phyloP scores from a whole-genome alignment of 768 basidiomycete species.

The Nidula microcarpa region DNA sequence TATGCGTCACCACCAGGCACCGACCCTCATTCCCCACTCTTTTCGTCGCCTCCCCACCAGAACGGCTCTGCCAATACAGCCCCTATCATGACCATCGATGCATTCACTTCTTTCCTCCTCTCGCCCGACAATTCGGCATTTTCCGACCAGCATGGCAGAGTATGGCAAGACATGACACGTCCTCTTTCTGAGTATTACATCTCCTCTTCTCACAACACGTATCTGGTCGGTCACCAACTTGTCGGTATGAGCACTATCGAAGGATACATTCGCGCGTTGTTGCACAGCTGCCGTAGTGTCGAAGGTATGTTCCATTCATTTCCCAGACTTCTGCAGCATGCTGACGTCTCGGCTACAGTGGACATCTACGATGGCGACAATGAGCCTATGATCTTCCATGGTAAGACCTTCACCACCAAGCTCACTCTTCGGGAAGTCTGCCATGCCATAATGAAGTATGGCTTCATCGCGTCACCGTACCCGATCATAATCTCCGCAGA shows the following conservation, averaged over 20 bases:
- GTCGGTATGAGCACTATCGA: constrained; percentile 81
- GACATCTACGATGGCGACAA: constrained; percentile 88
- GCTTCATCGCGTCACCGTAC: constrained; percentile 86
- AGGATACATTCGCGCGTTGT: constrained; percentile 82
- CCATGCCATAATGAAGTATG: constrained; percentile 82
- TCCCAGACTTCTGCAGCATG: neutral
- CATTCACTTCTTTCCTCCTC: constrained; percentile 75
- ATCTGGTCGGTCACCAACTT: constrained; percentile 74
- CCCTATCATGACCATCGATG: constrained; percentile 47
- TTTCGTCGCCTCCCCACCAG: neutral
- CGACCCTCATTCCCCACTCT: constrained; percentile 1
- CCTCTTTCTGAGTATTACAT: constrained; percentile 89
- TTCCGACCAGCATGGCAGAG: constrained; percentile 33
- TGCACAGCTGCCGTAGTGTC: constrained; percentile 81
- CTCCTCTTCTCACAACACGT: constrained; percentile 87
- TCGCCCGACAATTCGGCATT: constrained; percentile 71
- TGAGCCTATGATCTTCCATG: constrained; percentile 87
- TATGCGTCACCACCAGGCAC: constrained; percentile 18
- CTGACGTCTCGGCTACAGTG: constrained; percentile 42
- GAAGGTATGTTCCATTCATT: constrained; percentile 68
- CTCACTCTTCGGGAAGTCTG: constrained; percentile 80
- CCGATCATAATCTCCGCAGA: constrained; percentile 94
- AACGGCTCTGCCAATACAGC: neutral
- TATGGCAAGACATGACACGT: constrained; percentile 83
- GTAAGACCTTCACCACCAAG: constrained; percentile 83